A percentile compares a stretch with the other conserved stretches of the same genome.
Conservation (phyloP, 495 filamentous ascomycete genomes). For the Neurospora africana region DNA sequence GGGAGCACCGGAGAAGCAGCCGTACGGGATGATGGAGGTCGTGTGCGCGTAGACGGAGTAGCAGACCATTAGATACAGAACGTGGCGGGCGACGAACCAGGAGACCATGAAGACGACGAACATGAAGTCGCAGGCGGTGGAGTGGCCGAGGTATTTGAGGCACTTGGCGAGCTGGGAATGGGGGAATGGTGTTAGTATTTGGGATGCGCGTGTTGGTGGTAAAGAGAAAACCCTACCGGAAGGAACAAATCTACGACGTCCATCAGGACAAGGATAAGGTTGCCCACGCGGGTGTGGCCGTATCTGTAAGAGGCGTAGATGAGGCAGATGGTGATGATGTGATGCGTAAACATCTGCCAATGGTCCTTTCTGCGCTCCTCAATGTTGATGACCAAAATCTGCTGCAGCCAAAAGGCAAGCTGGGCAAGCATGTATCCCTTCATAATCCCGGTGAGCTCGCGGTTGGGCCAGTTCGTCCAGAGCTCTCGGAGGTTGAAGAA, state of each 20-base stretch:
- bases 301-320: conserved; percentile 75
- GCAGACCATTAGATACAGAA: conserved; percentile 65
- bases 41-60: conserved; percentile 72
- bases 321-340: conserved; percentile 76
- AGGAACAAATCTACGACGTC: conserved; percentile 84
- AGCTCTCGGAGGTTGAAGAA: conserved; percentile 67
- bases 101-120: conserved; percentile 81
- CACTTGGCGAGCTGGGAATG: conserved; percentile 71
- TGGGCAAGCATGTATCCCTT: conserved; percentile 92
- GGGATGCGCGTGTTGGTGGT: not conserved
- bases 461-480: conserved; percentile 74
- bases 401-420: conserved; percentile 87
- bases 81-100: conserved; percentile 78
- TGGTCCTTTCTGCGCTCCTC: conserved; percentile 91
- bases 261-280: conserved; percentile 84
- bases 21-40: conserved; percentile 48
- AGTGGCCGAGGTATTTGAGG: conserved; percentile 76
- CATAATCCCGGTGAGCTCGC: conserved; percentile 57
- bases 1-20: conserved; percentile 52
- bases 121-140: conserved; percentile 64
- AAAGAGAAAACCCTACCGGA: conserved; percentile 53
- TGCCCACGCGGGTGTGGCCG: conserved; percentile 74
- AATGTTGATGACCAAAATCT: conserved; percentile 87
- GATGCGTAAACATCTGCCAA: conserved; percentile 91
- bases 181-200: not conserved